Base-by-base conservation (phyloP, 192 early-diverging fungal species). In the Obelidium mucronatum region DNA sequence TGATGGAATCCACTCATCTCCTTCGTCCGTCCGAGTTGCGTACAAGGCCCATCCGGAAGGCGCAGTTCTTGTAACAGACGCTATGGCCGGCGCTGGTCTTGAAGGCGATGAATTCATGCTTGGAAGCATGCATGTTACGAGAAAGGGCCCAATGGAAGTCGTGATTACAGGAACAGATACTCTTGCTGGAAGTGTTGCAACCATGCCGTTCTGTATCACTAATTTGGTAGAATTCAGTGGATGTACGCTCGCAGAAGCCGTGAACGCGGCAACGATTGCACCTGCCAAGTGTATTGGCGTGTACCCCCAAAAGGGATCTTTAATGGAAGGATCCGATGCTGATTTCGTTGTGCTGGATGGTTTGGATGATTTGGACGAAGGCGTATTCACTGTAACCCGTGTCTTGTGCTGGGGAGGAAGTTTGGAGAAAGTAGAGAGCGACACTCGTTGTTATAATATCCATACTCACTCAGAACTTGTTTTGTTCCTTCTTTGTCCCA, bases 1-100 rank as follows among this genome's bases (percentile, higher is more conserved):
- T 70, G 92, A 94, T 67, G 93, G 93, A 60, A 86, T 94, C 58
- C 93, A 94, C 70, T 91, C 93, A 11, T 93, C 93, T 69, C 92
- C 93, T 31, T 92, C 93, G 1, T 48, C 26, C 52, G 85, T 94
- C 54, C 90, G 89, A 73, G 92, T 94, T 42, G 93, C 92, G 8
- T 94, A 94, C 74, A 88, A 91, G 66, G 88, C 92, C 2, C 91
- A 93, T 64, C 92, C 93, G 1, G 75, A 76, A 40, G 92, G 93
- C 28, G 91, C 89, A 11, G 85, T 94, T 69, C 82, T 95, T 19
- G 92, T 95, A 22, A 94, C 94, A 1, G 93, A 95, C 74, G 93
- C 93, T 39, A 89, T 95, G 88, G 87, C 90, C 3, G 93, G 63
- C 19, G 63, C 63, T 2, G 63, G 63, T 13, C 13, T 65, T 15